A percentile compares a stretch with the other conserved stretches of the same genome.
phyloP scores from a whole-genome alignment of 805 yeast genomes.

The Teunomyces stri region DNA sequence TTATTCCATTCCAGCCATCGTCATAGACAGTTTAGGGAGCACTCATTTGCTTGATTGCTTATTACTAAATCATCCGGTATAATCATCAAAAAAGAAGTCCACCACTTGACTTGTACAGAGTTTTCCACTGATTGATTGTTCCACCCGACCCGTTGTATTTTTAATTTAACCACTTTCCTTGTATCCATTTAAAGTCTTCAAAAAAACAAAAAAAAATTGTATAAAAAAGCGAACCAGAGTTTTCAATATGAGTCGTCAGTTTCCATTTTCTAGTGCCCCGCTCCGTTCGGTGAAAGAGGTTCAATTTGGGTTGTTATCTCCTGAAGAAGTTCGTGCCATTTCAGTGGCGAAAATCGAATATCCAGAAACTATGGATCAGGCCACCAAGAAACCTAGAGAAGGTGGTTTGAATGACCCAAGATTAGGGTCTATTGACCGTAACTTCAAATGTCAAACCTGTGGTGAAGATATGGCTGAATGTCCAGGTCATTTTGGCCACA shows the following conservation, averaged over 20 bases:
- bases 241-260: conserved; percentile 42
- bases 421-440: conserved; percentile 94
- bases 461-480: conserved; percentile 99
- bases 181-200: conserved; percentile 2
- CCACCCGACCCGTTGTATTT: background rate
- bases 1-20: background rate
- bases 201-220: conserved; percentile 9
- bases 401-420: conserved; percentile 98
- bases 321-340: conserved; percentile 93
- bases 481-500: conserved; percentile 99
- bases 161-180: background rate
- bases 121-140: conserved; percentile 3
- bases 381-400: conserved; percentile 90
- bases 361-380: conserved; percentile 99
- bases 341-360: conserved; percentile 97
- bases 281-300: conserved; percentile 96
- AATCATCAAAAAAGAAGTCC: background rate
- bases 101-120: background rate
- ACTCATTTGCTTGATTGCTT: conserved; percentile 35
- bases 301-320: conserved; percentile 96
- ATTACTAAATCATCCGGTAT: conserved; percentile 1
- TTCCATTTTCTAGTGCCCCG: conserved; percentile 98
- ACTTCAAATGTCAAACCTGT: conserved; percentile 97
- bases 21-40: conserved; percentile 12
- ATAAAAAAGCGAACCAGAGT: conserved; percentile 12